Base-by-base conservation (phyloP, 441 rosid species). In the Geranium incanum region DNA sequence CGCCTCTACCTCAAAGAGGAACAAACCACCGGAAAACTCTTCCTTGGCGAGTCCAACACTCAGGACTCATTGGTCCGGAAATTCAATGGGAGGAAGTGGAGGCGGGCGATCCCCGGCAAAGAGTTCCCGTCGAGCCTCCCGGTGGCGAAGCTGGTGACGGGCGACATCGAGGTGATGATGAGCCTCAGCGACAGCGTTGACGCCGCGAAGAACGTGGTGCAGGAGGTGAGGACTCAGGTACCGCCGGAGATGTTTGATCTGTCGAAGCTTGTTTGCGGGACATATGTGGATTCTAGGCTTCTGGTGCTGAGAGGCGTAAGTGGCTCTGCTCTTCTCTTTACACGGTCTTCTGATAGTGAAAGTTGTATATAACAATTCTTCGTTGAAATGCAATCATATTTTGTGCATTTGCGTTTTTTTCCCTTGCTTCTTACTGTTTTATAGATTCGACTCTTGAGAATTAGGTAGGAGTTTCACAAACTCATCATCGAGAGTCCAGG, bases 191-290 rank as follows among this genome's bases (percentile, higher is more conserved):
- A 79, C 68, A 78, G 74, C 71, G 78, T 86, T 7, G 87, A 82
- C 36, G 74, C 78, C 0, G 89, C 94, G 0, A 78, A 78, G 67
- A 77, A 66, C 18, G 81, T 88, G 41, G 74, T 92, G 70, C 84
- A 81, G 52, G 97, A 95, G 85, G 86, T 89, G 73, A 80, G 95
- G 7, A 85, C 77, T 18, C 92, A 90, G 48, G 71, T 89, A 5
- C 99, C 97, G 0, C 96, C 91, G 1, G 99, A 92, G 75, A 87
- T 95, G 88, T 95, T 95, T 38, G 96, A 92, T 78, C 67, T 90
- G 75, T 89, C 93, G 0, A 88, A 82, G 76, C 75, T 93, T 64
- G 92, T 88, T 3, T 93, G 97, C 39, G 94, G 99, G 65, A 89
- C 97, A 3, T 92, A 86, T 21, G 74, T 92, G 2, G 99, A 94